Evolutionary conservation across 345 rosid genomes (phyloP).

Genomic region (Conringia planisiliqua): DNA sequence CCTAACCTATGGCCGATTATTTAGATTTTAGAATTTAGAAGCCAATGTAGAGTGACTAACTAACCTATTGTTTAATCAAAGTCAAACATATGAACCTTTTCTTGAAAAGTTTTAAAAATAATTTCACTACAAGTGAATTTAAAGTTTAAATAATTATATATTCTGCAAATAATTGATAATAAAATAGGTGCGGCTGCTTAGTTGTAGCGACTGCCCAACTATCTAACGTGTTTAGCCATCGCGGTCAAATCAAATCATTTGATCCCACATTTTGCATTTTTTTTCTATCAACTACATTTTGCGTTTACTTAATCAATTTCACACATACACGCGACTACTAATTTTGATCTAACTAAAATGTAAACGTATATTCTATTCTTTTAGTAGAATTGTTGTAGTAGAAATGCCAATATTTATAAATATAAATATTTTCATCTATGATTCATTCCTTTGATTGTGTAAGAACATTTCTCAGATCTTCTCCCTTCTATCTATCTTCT

Average conservation of each 20-base stretch:
- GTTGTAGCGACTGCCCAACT: conserved; percentile 35
- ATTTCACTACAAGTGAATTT: neutral
- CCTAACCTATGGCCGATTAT: conserved; percentile 6
- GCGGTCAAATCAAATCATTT: conserved; percentile 31
- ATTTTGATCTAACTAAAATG: neutral
- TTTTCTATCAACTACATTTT: neutral
- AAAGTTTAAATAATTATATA: neutral
- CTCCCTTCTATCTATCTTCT: too few species aligned
- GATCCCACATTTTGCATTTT: neutral
- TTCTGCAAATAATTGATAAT: conserved; percentile 7
- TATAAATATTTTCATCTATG: too few species aligned
- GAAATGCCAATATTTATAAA: too few species aligned
- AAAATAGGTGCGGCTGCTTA: conserved; percentile 12
- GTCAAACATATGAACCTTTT: conserved; percentile 11
- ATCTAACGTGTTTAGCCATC: conserved; percentile 35
- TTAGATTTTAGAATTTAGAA: neutral
- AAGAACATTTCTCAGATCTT: too few species aligned
- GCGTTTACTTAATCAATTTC: neutral
- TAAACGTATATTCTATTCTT: neutral
- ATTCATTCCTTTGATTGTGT: too few species aligned
- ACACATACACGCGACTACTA: neutral
- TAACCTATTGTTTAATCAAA: conserved; percentile 5
- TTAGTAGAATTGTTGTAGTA: neutral
- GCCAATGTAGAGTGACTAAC: conserved; percentile 12
- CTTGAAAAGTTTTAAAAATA: neutral